Base-by-base conservation (phyloP, 2,329 filamentous ascomycete genomes). In the Penicillium sp. region DNA sequence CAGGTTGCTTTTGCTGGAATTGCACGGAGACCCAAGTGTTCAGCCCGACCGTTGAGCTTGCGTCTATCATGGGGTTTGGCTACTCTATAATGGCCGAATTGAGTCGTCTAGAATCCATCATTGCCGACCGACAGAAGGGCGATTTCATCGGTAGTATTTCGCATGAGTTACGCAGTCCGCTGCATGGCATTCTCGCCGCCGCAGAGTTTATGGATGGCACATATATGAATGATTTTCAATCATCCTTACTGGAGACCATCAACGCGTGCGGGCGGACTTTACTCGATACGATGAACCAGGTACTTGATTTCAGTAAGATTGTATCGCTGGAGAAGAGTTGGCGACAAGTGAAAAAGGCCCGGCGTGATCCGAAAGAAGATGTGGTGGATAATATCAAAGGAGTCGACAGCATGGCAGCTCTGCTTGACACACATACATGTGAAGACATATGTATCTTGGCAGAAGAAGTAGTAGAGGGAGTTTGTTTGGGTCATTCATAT, bases 401-500 rank as follows among this genome's bases (percentile, higher is more conserved):
- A 11, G 61, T 66, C 6, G 67, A 72, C 51, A 68, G 64, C 35
- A 61, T 72, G 7, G 68, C 68, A 0, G 63, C 68, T 4, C 68
- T 70, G 26, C 59, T 73, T 40, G 71, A 73, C 49, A 67, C 65
- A 0, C 68, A 68, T 26, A 67, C 71, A 4, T 63, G 64, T 7
- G 70, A 77, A 0, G 75, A 80, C 56, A 64, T 82, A 0, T 73
- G 75, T 16, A 67, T 75, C 2, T 61, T 82, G 11, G 74, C 79
- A 0, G 81, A 83, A 64, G 80, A 83, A 60, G 80, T 81, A 0
- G 75, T 81, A 5, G 81, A 83, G 57, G 80, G 81, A 1, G 80
- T 83, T 4, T 80, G 72, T 62, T 71, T 75, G 33, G 81, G 81
- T 0, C 79, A 82, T 62, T 64, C 66, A 1, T 75, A 73, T 35